Base-by-base conservation (phyloP, 345 rosid genomes). In the Citrus mangshanensis region DNA sequence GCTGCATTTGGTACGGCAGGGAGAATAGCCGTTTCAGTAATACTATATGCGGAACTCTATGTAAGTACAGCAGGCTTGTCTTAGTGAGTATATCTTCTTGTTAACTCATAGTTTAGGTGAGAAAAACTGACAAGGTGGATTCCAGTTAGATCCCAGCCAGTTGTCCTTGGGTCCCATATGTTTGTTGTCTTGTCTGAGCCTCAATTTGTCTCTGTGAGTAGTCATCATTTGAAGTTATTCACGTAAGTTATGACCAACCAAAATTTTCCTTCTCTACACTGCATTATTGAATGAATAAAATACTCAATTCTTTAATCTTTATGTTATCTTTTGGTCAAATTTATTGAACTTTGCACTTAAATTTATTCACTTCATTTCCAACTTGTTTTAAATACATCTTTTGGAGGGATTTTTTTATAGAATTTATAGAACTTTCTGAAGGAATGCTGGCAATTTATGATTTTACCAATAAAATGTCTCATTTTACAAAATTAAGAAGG, bases 1-100 rank as follows among this genome's bases (percentile, higher is more conserved):
- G 98, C 96, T 3, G 99, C 99, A 18, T 95, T 92, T 79, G 99
- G 99, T 0, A 82, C 90, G 0, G 64, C 75, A 0, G 99, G 99
- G 49, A 86, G 99, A 38, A 71, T 92, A 49, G 89, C 81, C 79
- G 84, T 91, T 82, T 95, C 99, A 18, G 99, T 95, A 74, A 82
- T 92, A 82, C 79, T 95, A 14, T 95, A 95, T 61, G 77, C 73
- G 84, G 99, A 95, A 85, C 80, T 95, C 79, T 93, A 93, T 81
- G 99, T 95, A 93, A 95, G 99, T 89, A 77, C 82, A 80, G 74
- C 86, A 82, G 81, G 81, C 73, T 68, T 77, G 10, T 40, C 72
- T 80, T 28, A 51, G 67, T 68, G 72, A 46, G 35, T 78, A 5
- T 68, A 19, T 70, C 56, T 66, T 68, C 25, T 34, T 74, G 14